A percentile compares a stretch with the other conserved stretches of the same genome.
Conservation (phyloP, 2,329 filamentous ascomycete genomes). For the Arthrobotrys entomopaga region DNA sequence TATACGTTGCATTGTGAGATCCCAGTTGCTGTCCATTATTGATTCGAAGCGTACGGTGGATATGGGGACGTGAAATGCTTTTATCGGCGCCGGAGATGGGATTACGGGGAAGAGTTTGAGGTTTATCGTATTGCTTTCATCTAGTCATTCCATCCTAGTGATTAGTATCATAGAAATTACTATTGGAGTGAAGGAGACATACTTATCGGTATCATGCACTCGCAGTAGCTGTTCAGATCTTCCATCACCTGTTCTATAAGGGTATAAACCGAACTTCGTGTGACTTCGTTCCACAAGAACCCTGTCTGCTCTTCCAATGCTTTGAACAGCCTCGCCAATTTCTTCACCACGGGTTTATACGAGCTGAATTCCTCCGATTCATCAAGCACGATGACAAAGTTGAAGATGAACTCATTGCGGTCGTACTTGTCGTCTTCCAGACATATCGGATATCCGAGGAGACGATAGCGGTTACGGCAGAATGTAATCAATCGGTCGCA, state of each 20-base stretch:
- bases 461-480: conserved; percentile 76
- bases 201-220: conserved; percentile 98
- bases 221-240: conserved; percentile 94
- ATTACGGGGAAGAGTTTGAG: conserved; percentile 93
- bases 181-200: conserved; percentile 60
- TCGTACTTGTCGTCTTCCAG: conserved; percentile 84
- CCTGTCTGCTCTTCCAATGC: conserved; percentile 91
- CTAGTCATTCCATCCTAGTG: conserved; percentile 63
- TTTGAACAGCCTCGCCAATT: conserved; percentile 84
- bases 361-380: conserved; percentile 72
- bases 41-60: conserved; percentile 69
- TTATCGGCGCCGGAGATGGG: conserved; percentile 77
- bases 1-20: conserved; percentile 79
- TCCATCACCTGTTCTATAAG: conserved; percentile 82
- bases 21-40: conserved; percentile 69
- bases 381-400: conserved; percentile 86
- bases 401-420: conserved; percentile 98
- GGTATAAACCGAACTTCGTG: conserved; percentile 77
- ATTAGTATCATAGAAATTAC: background rate
- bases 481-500: conserved; percentile 90
- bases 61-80: conserved; percentile 90
- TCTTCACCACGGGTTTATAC: conserved; percentile 85
- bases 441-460: conserved; percentile 89
- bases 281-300: conserved; percentile 75
- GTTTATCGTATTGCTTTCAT: conserved; percentile 93